Base-by-base conservation (phyloP, 2,329 filamentous ascomycete genomes). In the Hawksworthiomyces lignivorus region DNA sequence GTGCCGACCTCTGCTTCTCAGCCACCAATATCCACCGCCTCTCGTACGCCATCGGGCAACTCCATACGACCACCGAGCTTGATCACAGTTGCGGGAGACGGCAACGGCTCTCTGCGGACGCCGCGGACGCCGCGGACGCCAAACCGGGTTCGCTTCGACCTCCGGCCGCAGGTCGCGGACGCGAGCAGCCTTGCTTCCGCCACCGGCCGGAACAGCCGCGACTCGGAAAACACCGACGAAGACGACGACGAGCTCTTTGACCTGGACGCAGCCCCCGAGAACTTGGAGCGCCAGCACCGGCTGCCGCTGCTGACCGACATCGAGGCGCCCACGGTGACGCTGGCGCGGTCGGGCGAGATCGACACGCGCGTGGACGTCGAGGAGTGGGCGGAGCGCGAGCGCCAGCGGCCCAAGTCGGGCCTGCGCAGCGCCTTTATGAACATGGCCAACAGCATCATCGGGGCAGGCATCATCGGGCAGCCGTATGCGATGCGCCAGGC, bases 401-500 rank as follows among this genome's bases (percentile, higher is more conserved):
- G 71, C 43, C 56, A 57, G 30, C 74, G 89, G 43, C 88, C 90
- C 35, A 90, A 90, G 65, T 94, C 87, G 44, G 84, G 84, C 5
- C 73, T 97, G 65, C 73, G 76, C 48, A 87, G 84, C 59, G 90
- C 92, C 4, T 97, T 98, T 53, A 95, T 97, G 88, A 98, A 98
- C 65, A 98, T 98, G 92, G 90, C 92, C 49, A 98, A 98, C 68
- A 94, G 86, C 54, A 98, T 98, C 60, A 96, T 98, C 52, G 80
- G 80, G 29, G 80, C 80, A 3, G 79, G 80, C 39, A 83, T 83
- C 61, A 82, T 83, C 55, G 79, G 86, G 4, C 92, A 98, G 64
- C 89, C 92, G 11, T 98, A 97, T 64, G 92, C 92, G n/a, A 83
- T 98, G 58, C 80, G 79, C 45, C 89, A 97, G 66, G 92, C 92